Evolutionary conservation across 140 eudicot species (phyloP).

Genomic region (Cichorium intybus): DNA sequence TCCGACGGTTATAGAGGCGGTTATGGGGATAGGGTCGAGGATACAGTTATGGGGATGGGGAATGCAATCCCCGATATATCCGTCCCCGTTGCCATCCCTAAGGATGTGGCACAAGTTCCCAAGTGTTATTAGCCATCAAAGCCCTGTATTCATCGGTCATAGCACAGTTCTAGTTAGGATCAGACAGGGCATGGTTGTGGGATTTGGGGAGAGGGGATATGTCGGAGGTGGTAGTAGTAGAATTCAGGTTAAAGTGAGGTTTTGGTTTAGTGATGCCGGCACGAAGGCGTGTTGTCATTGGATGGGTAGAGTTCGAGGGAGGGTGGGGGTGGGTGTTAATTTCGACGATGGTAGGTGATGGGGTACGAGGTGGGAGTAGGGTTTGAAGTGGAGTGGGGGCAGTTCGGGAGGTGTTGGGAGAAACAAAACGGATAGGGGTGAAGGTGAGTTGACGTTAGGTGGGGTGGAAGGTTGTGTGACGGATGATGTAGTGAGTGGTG

Average conservation of each 20-base stretch:
- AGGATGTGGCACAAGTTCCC: neutral
- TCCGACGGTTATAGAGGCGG: no score
- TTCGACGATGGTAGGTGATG: neutral
- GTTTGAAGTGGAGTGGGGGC: no score
- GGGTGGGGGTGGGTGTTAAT: neutral
- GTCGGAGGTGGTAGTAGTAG: neutral
- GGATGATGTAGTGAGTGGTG: no score
- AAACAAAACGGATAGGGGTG: fast-evolving
- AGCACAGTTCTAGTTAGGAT: neutral
- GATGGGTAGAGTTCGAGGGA: neutral
- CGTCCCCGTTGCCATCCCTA: no score
- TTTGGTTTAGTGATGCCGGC: neutral
- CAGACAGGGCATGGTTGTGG: neutral
- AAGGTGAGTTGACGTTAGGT: no score
- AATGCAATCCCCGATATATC: no score
- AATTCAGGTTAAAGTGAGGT: neutral
- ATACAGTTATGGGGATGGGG: no score
- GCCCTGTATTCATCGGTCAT: neutral
- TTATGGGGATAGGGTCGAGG: no score
- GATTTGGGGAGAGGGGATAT: neutral
- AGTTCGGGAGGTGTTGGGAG: no score
- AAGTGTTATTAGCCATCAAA: neutral
- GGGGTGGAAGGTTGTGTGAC: no score
- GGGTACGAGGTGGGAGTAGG: no score
- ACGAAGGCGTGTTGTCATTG: neutral